These are phyloP conservation scores for Suillus spraguei DNA, from an alignment of 768 basidiomycete genomes.

Conservation along the genomic window DNA sequence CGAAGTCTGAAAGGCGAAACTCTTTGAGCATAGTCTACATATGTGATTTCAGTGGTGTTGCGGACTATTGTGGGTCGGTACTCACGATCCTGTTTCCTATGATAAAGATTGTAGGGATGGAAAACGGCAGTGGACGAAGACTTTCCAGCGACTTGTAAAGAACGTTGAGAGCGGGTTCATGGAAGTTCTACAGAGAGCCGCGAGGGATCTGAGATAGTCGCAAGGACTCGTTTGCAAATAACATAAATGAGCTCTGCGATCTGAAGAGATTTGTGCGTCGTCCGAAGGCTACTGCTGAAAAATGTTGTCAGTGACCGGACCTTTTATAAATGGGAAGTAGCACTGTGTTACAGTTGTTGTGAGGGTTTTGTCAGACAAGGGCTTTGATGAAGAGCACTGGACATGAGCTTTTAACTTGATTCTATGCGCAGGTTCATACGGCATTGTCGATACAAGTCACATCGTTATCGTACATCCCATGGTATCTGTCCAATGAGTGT, in stretches of 20 bases:
- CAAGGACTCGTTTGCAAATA: neutral
- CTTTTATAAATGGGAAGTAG: neutral
- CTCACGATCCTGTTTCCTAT: conserved; percentile 3
- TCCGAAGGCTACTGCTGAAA: neutral
- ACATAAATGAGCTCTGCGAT: conserved; percentile 3
- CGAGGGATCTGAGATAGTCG: neutral
- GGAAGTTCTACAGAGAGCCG: conserved; percentile 8
- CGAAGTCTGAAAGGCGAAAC: conserved; percentile 3
- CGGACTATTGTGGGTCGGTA: neutral
- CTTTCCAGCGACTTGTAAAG: conserved; percentile 8
- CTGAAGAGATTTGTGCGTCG: conserved; percentile 5
- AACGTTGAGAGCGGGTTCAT: conserved; percentile 4
- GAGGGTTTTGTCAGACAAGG: neutral
- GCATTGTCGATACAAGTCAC: neutral
- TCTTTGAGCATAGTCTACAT: neutral
- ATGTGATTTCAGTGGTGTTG: neutral
- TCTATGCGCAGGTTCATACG: too few species aligned
- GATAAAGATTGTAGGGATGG: neutral
- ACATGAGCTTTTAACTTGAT: neutral
- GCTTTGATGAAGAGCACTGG: neutral
- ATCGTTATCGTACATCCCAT: neutral
- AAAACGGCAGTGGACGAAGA: neutral
- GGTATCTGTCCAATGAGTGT: neutral
- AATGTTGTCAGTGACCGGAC: neutral
- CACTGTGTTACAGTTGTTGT: neutral